Base-by-base conservation (phyloP, 768 basidiomycete species). In the button mushroom (Agaricus bisporus) region DNA sequence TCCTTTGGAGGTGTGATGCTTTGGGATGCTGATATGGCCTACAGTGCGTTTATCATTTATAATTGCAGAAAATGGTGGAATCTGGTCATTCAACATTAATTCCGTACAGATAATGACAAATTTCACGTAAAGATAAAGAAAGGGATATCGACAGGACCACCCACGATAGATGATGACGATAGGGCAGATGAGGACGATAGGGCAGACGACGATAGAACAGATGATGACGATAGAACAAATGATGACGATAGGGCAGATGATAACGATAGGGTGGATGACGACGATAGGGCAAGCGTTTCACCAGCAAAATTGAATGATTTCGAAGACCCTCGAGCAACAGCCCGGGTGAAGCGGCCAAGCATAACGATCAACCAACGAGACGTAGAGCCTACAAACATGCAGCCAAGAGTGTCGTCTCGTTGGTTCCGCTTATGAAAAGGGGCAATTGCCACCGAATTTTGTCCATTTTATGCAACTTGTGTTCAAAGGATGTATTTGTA, bases 61-160 rank as follows among this genome's bases (percentile, higher is more conserved):
- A 35, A 26, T 20, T 14, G 12, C 26, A 29, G 26, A 32, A 46
- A 46, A 52, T 26, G 22, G 32, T 46, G 36, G 26, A 44, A 32
- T 36, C 36, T 47, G 36, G 11, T 46, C 4, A 37, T 32, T 28
- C 44, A n/a, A n/a, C 36, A 9, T n/a, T 25, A 26, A 47, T 25
- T n/a, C 32, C n/a, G 1, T n/a, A 36, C 43, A 79, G 85, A 70
- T 29, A 86, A 87, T 61, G 67, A 72, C 55, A 75, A 79, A 25
- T 86, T 77, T 58, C 82, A 85, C 60, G 62, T 73, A 12, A 79
- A 74, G 8, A 77, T 86, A 54, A 86, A 88, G 67, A 75, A 78
- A 51, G 74, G 79, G 20, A 66, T 82, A 29, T 57, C 59, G 35
- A 70, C 57, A n/a, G 62, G 62, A 15, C 38, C 58, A 1, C 47